Percentiles rank a stretch among this genome's conserved stretches.
phyloP scores from a whole-genome alignment of 345 rosid species.

The Gossypium longicalyx region DNA sequence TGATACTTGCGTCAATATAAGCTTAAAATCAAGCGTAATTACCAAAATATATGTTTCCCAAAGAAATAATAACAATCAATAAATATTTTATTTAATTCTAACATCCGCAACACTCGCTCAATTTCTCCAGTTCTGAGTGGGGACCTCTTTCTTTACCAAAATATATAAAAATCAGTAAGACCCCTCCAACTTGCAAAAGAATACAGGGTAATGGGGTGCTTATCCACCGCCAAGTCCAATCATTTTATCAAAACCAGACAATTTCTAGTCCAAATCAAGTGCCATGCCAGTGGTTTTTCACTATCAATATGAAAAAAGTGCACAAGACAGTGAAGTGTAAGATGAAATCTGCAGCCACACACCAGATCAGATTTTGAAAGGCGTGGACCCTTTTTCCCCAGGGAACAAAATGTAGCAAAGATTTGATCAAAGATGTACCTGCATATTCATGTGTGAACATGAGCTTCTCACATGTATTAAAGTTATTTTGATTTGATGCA shows the following conservation, averaged over 20 bases:
- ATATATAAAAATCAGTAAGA: not conserved
- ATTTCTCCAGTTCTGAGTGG: not conserved
- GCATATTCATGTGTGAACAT: not conserved
- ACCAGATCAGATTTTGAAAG: not conserved
- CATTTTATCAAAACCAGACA: not conserved
- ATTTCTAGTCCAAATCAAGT: not conserved
- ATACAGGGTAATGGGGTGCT: not conserved
- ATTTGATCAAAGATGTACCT: too few species aligned
- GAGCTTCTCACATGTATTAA: not conserved
- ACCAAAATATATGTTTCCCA: too few species aligned
- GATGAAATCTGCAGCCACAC: too few species aligned
- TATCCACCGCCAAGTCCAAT: not conserved
- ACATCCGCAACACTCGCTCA: not conserved
- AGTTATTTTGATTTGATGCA: not conserved
- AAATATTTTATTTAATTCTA: too few species aligned
- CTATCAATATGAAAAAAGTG: not conserved
- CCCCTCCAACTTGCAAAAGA: not conserved
- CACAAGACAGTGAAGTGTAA: too few species aligned
- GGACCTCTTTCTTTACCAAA: not conserved
- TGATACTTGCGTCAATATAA: too few species aligned
- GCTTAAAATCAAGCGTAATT: too few species aligned
- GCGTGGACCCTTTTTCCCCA: not conserved
- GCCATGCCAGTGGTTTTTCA: not conserved
- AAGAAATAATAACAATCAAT: too few species aligned
- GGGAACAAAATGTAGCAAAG: too few species aligned